Evolutionary conservation across 441 rosid genomes (phyloP), one percentile per base, ranked within the genome.

Genomic region (Adansonia grandidieri): DNA sequence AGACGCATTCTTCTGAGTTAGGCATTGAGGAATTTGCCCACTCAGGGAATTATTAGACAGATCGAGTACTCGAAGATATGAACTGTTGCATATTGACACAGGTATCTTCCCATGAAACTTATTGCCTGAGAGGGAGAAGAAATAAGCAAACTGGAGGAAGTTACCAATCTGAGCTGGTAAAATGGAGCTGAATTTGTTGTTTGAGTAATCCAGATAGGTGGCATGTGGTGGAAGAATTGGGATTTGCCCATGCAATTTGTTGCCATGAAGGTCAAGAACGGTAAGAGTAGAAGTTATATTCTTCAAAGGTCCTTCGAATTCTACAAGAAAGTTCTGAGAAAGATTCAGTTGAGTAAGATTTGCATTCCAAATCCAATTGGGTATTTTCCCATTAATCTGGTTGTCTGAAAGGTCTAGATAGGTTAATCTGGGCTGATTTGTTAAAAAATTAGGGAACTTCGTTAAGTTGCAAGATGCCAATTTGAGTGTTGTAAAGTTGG

Each of bases 331-430:
- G 54, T 92, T 91, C 1, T 19, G 50, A 0, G 97, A 91, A 73
- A 91, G 85, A 82, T 90, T 78, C n/a, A 92, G 51, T 28, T 77
- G 0, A 0, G 0, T 0, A 0, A 87, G 80, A 3, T 0, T 0
- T 8, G 83, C 19, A 32, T 8, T 4, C 87, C 89, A 87, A 24
- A 92, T 68, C 97, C 95, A 92, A 9, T 6, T 1, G 0, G 93
- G 97, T 9, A 88, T 70, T 17, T 19, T 7, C 5, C 88, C 90
- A 60, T 3, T 20, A 62, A 90, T 88, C 1, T 56, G 37, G 78
- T 89, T 91, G 24, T 28, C 1, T 4, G 93, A 90, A 80, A 90
- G 86, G 70, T 87, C 89, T 20, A 89, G 63, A 60, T 0, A 0
- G 24, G 0, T 0, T 9, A 89, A 11, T 2, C 0, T 60, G 4